Evolutionary conservation across 2,329 filamentous ascomycete genomes (phyloP), one percentile per base, ranked within the genome.

Genomic region (Phoma herbarum): DNA sequence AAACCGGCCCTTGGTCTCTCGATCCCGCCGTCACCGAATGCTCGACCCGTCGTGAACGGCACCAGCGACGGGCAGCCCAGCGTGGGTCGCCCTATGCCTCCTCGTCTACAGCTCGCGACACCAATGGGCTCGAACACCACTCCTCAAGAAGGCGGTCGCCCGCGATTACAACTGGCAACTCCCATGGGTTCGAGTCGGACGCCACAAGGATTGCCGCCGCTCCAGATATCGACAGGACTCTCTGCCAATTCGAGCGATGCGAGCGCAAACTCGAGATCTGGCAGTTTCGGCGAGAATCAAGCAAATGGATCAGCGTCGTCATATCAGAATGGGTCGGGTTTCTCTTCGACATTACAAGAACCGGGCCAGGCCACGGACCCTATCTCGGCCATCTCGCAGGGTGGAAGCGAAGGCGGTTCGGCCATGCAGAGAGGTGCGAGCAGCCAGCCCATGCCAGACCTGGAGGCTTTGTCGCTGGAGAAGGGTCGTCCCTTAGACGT

Each of bases 241-340:
- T 91, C 90, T 23, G 90, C 90, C 62, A 90, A 89, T 18, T 89
- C 90, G 45, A 96, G 92, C 76, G 91, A 95, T 76, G 88, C 87
- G 71, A 94, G 91, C 46, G 88, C 88, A 57, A 89, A 94, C 75
- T 96, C 92, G 61, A 85, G 92, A 71, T 91, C 91, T 18, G 92
- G 91, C 39, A 96, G 92, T 77, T 94, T 95, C 70, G 91, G 91
- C 1, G 91, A 95, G 71, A 89, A 89, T 51, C 86, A 88, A 62
- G 87, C 85, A 25, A 95, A 91, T 77, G 92, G 92, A 53, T 92
- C 93, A 31, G 93, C 93, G n/a, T 95, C 92, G 10, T 91, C 92
- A 65, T 95, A 91, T 73, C 70, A 71, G 39, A 95, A 92, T 2
- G 87, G 89, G 7, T 81, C 95, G 31, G 94, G 91, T 4, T 94